phyloP scores from a whole-genome alignment of 75 land plant genomes.

The Gnetum montanum region DNA sequence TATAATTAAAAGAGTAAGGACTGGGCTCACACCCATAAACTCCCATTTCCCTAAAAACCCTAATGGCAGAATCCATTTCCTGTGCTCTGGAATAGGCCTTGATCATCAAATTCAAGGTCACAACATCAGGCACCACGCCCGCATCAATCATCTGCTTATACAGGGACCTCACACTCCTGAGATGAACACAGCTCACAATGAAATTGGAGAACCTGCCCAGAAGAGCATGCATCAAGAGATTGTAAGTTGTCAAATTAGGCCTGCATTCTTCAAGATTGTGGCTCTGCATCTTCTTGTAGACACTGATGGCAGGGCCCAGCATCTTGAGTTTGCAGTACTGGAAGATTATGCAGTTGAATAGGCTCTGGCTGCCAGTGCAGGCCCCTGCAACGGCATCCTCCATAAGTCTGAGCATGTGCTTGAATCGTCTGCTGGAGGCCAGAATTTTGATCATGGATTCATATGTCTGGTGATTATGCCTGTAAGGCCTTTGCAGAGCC shows the following conservation, averaged over 20 bases:
- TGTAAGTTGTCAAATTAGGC: slow-evolving; percentile 42
- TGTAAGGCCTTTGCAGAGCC: slow-evolving; percentile 40
- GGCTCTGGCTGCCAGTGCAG: slow-evolving; percentile 12
- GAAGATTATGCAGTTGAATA: slow-evolving; percentile 28
- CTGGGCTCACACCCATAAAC: slow-evolving; percentile 51
- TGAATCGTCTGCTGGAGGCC: slow-evolving; percentile 13
- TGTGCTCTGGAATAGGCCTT: slow-evolving; percentile 46
- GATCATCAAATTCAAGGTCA: slow-evolving; percentile 41
- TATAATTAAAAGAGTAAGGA: slow-evolving; percentile 32
- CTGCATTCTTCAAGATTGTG: slow-evolving; percentile 17
- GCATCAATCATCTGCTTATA: slow-evolving; percentile 39
- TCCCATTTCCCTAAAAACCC: slow-evolving; percentile 46
- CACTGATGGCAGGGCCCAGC: slow-evolving; percentile 37
- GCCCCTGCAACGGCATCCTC: slow-evolving; percentile 56
- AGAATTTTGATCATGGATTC: slow-evolving; percentile 22
- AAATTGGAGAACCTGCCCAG: slow-evolving; percentile 32
- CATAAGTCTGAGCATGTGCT: slow-evolving; percentile 31
- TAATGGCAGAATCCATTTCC: slow-evolving; percentile 46
- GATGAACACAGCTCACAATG: slow-evolving; percentile 31
- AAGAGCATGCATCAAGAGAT: slow-evolving; percentile 23
- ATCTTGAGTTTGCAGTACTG: slow-evolving; percentile 31
- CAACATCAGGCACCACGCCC: slow-evolving; percentile 39
- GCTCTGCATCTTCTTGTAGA: slow-evolving; percentile 46
- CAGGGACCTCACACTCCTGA: slow-evolving; percentile 33
- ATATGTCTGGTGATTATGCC: slow-evolving; percentile 36